phyloP scores from a whole-genome alignment of 129 eudicot species.

The Chrysanthemum seticuspe region DNA sequence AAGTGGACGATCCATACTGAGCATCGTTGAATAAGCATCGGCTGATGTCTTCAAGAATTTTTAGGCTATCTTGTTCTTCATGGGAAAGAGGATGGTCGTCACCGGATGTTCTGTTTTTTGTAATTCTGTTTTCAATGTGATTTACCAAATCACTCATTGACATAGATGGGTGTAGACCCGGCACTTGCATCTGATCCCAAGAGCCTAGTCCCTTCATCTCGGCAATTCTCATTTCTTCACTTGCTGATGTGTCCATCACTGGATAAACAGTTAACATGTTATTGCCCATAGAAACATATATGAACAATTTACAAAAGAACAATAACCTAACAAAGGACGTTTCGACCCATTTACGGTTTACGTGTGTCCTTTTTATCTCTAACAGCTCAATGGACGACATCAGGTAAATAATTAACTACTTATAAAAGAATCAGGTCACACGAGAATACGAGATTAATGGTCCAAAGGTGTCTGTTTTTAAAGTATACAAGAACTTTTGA shows the following conservation, averaged over 20 bases:
- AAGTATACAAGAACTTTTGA: no score
- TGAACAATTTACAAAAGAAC: no score
- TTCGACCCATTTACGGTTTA: no score
- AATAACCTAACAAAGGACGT: no score
- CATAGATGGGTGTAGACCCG: constrained; percentile 74
- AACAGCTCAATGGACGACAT: no score
- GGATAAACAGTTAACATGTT: constrained; percentile 15
- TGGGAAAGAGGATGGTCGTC: constrained; percentile 39
- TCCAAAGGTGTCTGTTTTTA: no score
- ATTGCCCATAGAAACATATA: background rate
- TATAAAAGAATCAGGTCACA: no score
- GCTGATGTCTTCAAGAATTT: constrained; percentile 69
- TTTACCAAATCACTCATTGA: constrained; percentile 76
- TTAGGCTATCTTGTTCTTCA: constrained; percentile 54
- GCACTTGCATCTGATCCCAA: constrained; percentile 59
- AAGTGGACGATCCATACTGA: constrained; percentile 41
- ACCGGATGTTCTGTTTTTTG: constrained; percentile 53
- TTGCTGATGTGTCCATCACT: constrained; percentile 47
- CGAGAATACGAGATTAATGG: no score
- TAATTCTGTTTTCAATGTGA: constrained; percentile 67
- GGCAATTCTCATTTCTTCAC: constrained; percentile 42
- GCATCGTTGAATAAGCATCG: constrained; percentile 70
- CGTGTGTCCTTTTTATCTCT: no score
- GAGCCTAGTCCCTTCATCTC: constrained; percentile 39
- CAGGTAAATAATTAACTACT: no score